These are phyloP conservation scores for Lepidopterella palustris DNA, from an alignment of 495 filamentous ascomycete species.

Conservation along the genomic window DNA sequence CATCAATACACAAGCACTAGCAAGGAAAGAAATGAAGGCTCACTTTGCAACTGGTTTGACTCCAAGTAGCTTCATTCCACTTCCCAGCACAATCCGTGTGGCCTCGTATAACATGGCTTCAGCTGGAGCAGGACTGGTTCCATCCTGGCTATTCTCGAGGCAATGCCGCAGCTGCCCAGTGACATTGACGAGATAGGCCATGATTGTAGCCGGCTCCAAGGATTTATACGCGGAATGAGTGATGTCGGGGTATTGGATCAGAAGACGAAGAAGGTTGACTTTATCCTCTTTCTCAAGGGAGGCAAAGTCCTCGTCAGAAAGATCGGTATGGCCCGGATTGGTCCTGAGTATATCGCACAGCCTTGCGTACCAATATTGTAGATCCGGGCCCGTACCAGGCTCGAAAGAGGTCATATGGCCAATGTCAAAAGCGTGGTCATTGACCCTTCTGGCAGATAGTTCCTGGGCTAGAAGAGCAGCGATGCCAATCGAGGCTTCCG, in stretches of 20 bases:
- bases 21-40: too few species aligned
- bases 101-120: slow-evolving; percentile 69
- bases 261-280: slow-evolving; percentile 51
- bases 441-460: slow-evolving; percentile 60
- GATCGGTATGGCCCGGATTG: slow-evolving; percentile 41
- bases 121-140: neutral
- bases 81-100: slow-evolving; percentile 68
- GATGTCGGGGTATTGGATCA: slow-evolving; percentile 60
- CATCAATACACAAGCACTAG: too few species aligned
- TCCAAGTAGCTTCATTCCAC: slow-evolving; percentile 78
- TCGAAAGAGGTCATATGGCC: slow-evolving; percentile 63
- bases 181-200: slow-evolving; percentile 84
- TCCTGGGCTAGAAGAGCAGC: slow-evolving; percentile 61
- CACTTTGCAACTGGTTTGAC: slow-evolving; percentile 69
- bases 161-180: slow-evolving; percentile 68
- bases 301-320: slow-evolving; percentile 49
- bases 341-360: slow-evolving; percentile 50
- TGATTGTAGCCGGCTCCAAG: slow-evolving; percentile 57
- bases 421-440: slow-evolving; percentile 59
- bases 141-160: slow-evolving; percentile 65
- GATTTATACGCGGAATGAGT: slow-evolving; percentile 58
- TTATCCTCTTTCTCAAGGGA: slow-evolving; percentile 56
- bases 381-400: slow-evolving; percentile 62
- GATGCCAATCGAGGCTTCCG: slow-evolving; percentile 54
- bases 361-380: slow-evolving; percentile 63